Percentiles rank a stretch among this genome's conserved stretches.
phyloP scores from a whole-genome alignment of 2,329 filamentous ascomycete species.

The Curvularia spicifera region DNA sequence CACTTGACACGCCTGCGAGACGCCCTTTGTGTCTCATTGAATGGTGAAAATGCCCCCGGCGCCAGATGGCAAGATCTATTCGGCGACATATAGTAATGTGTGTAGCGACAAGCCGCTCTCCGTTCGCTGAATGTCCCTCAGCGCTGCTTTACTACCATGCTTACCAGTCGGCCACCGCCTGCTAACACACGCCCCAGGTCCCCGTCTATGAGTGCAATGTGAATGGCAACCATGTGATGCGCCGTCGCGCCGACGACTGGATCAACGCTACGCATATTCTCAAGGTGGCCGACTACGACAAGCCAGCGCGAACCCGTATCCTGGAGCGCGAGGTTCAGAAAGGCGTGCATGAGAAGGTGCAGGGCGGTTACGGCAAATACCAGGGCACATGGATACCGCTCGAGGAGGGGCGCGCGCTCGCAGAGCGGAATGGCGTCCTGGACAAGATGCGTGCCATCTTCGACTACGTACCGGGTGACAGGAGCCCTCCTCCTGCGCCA shows the following conservation, averaged over 20 bases:
- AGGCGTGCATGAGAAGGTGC: conserved; percentile 95
- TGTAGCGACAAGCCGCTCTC: conserved; percentile 12
- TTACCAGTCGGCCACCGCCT: conserved; percentile 16
- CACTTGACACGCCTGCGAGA: conserved; percentile 18
- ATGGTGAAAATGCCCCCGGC: conserved; percentile 46
- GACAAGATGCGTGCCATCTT: conserved; percentile 87
- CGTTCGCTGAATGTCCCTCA: not conserved
- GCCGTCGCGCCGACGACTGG: conserved; percentile 90
- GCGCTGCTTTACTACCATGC: not conserved
- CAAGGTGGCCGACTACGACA: conserved; percentile 96
- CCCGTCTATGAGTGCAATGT: conserved; percentile 95
- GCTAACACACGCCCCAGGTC: conserved; percentile 64
- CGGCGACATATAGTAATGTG: conserved; percentile 68
- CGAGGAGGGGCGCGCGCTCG: conserved; percentile 77
- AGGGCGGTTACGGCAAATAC: conserved; percentile 98
- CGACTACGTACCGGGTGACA: conserved; percentile 82
- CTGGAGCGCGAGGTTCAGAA: conserved; percentile 97
- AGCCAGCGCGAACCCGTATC: conserved; percentile 92
- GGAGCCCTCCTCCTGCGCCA: conserved; percentile 90
- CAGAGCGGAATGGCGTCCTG: conserved; percentile 84
- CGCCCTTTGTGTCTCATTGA: conserved; percentile 11
- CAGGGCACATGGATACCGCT: conserved; percentile 98
- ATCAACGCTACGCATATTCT: conserved; percentile 99
- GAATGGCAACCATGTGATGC: conserved; percentile 92
- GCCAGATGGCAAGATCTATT: conserved; percentile 61